A percentile compares a stretch with the other conserved stretches of the same genome.
These are phyloP conservation scores for Strobilomyces echinocephalus DNA, from an alignment of 768 basidiomycete species.

Conservation along the genomic window DNA sequence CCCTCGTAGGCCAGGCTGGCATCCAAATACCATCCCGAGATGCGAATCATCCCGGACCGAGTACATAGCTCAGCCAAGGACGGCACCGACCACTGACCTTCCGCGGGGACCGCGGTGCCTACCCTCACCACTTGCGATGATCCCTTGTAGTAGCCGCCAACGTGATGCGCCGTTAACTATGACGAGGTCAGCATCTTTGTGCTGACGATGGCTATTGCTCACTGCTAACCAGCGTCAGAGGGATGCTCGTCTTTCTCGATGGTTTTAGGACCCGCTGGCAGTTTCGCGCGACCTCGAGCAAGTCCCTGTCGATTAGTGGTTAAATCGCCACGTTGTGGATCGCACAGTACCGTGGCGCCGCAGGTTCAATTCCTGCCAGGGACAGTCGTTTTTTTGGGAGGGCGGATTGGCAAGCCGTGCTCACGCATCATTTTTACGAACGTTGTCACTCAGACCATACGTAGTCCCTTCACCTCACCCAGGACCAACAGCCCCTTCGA, in stretches of 20 bases:
- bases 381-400: conserved; percentile 23
- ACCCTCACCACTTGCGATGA: no score
- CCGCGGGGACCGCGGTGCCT: no score
- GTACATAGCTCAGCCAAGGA: no score
- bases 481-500: neutral
- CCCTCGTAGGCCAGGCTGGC: neutral
- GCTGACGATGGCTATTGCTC: no score
- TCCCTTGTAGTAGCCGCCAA: no score
- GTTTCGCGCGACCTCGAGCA: neutral
- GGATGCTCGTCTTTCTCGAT: no score
- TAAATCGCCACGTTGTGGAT: conserved; percentile 40
- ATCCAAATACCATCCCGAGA: no score
- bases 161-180: no score
- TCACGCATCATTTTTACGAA: neutral
- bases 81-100: no score
- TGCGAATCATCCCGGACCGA: no score
- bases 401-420: neutral
- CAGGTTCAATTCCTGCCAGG: conserved; percentile 38
- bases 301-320: conserved; percentile 42
- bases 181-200: no score
- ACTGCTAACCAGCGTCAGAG: no score
- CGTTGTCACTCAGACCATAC: neutral
- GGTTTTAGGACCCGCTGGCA: neutral
- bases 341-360: conserved; percentile 33
- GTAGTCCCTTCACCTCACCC: neutral